Conservation (phyloP, 176 grass and related monocot genomes). For the Chloris gayana region DNA sequence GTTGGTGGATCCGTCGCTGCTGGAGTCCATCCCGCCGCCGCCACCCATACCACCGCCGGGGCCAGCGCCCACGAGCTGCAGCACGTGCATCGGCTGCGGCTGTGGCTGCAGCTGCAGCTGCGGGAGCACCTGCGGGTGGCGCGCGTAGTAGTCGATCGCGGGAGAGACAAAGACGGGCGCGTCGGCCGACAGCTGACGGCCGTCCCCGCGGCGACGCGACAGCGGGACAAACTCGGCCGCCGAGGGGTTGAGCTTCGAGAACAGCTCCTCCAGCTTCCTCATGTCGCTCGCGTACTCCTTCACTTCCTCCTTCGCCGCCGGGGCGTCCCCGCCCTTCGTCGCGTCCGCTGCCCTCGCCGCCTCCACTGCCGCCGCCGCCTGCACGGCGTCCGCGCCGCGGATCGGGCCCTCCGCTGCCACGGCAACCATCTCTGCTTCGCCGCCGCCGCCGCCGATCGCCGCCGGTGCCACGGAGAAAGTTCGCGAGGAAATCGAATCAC, state of each 20-base stretch:
- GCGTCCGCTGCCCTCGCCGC: not conserved
- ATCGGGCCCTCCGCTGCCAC: conserved; percentile 51
- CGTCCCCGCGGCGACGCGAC: conserved; percentile 40
- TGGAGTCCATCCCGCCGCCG: conserved; percentile 55
- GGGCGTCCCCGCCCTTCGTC: not conserved
- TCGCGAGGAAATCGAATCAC: conserved; percentile 47
- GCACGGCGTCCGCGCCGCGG: conserved; percentile 43
- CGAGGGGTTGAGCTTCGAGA: conserved; percentile 89
- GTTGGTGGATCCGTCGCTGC: conserved; percentile 73
- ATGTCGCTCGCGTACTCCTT: conserved; percentile 71
- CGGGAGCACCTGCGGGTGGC: conserved; percentile 22
- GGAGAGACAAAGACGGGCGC: conserved; percentile 54
- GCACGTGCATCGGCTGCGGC: conserved; percentile 53
- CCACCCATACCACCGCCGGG: conserved; percentile 28
- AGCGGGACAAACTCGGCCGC: conserved; percentile 84
- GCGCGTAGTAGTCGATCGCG: conserved; percentile 52
- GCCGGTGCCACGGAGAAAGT: conserved; percentile 5
- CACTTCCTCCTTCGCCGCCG: conserved; percentile 50
- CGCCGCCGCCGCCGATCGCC: conserved; percentile 45
- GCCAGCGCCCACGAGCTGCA: conserved; percentile 28
- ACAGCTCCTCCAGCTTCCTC: conserved; percentile 77
- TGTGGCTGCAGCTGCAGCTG: conserved; percentile 15
- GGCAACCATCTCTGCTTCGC: conserved; percentile 51
- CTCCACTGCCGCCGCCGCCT: conserved; percentile 14
- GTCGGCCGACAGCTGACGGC: conserved; percentile 45